Evolutionary conservation across 1,284 basidiomycete species (phyloP), one percentile per base, ranked within the genome.

Genomic region (Sporisorium exsertum): DNA sequence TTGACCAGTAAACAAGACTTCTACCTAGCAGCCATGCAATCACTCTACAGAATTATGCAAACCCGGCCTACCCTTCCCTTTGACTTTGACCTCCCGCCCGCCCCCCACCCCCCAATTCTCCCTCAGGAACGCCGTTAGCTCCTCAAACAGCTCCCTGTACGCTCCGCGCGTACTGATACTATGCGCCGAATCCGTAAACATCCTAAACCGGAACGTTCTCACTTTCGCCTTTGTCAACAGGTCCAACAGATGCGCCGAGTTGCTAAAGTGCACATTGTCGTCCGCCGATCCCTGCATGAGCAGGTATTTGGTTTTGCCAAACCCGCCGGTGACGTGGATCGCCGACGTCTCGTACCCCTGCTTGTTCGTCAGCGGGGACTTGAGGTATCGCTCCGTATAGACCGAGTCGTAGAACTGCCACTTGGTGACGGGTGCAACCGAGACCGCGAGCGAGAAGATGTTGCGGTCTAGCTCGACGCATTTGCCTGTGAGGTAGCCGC

Each of bases 371-470:
- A 87, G 83, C 0, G 94, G 94, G 27, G 92, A 89, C 78, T 92
- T 91, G 94, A 98, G 95, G 88, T 97, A 98, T n/a, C 96, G 91
- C 83, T 98, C 95, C 2, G 96, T 97, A 86, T 95, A 94, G 59
- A 95, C 91, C 7, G 93, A 92, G 91, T 86, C 83, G 94, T 92
- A 83, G 49, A 83, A 78, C 22, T 68, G 46, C 86, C 87, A 87
- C 40, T 86, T 84, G 15, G 86, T 84, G 9, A 87, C 87, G 5
- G 87, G 87, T 2, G 94, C 94, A 24, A 96, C 91, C 2, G 93
- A 89, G 88, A 96, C 94, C 10, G 92, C 94, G 29, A 98, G 87
- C 5, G 91, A 91, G 86, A 97, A 94, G 24, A 96, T 89, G 10
- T 92, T 92, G 15, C 91, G 92, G 84, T 92, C 87, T 5, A 92